Percentiles rank a stretch among this genome's conserved stretches.
Evolutionary conservation across 345 rosid genomes (phyloP).

Genomic region (Anastatica hierochuntica): DNA sequence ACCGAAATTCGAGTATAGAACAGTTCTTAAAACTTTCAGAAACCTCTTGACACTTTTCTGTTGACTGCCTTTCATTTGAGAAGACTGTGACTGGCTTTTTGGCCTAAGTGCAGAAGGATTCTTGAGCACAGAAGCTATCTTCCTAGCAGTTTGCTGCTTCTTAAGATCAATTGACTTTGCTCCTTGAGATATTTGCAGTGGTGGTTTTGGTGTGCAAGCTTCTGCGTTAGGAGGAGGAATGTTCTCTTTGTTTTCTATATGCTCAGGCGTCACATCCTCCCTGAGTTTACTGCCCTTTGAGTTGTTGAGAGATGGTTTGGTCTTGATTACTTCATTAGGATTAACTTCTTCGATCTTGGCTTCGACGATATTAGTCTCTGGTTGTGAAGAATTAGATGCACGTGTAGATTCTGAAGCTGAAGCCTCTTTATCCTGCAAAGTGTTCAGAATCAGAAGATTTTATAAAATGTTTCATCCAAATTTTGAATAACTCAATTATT

Average conservation of each 20-base stretch:
- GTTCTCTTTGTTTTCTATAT: conserved; percentile 30
- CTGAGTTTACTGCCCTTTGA: conserved; percentile 1
- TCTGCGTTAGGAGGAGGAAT: conserved; percentile 29
- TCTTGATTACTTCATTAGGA: neutral
- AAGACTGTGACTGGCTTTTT: conserved; percentile 35
- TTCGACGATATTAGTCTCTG: neutral
- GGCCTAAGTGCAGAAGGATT: conserved; percentile 51
- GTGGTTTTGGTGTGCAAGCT: conserved; percentile 40
- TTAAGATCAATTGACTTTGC: conserved; percentile 33
- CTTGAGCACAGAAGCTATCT: conserved; percentile 42
- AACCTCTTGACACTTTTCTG: conserved; percentile 39
- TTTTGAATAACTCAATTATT: neutral
- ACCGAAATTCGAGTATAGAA: neutral
- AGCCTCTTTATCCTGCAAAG: conserved; percentile 14
- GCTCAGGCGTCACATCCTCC: conserved; percentile 5
- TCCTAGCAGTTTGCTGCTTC: conserved; percentile 56
- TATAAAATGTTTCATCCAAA: neutral
- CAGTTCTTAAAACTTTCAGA: neutral
- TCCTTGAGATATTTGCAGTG: conserved; percentile 6
- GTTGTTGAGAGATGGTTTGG: neutral
- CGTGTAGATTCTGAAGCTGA: neutral
- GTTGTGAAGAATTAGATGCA: neutral
- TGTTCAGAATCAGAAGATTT: neutral
- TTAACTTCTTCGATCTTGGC: neutral
- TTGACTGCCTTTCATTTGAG: conserved; percentile 34